Evolutionary conservation across 768 basidiomycete genomes (phyloP), one percentile per base, ranked within the genome.

Genomic region (Strobilomyces echinocephalus): DNA sequence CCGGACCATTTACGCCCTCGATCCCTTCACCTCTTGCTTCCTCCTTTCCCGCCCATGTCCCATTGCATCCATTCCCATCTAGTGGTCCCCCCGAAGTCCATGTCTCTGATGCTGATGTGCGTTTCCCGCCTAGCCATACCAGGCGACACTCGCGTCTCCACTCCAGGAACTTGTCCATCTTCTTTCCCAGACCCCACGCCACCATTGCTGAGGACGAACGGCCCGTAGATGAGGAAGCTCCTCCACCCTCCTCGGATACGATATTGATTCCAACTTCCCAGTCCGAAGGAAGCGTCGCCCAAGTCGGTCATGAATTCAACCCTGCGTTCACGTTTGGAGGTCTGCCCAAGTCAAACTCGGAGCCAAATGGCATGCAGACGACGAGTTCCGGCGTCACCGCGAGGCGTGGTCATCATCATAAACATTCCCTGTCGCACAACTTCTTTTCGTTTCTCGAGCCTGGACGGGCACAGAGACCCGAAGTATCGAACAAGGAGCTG

Each of bases 371-470:
- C 14, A 56, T 66, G 10, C 59, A 42, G 30, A 9, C 36, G 10
- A 65, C 63, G 5, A 16, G 44, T 54, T 38, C 58, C 34, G 51
- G 67, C 57, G 54, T 74, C 62, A 46, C 71, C 56, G 26, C 61
- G 56, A 59, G 61, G 65, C 66, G 87, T 38, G 91, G 90, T 0
- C 91, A 92, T 63, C 87, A 97, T 70, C 94, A 95, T 64, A 92
- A 93, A 69, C 94, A 95, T 69, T 95, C 92, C 0, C 70, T 94
- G 11, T 95, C 93, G 1, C 93, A 97, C 67, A 92, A 91, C 63
- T 94, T 97, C 71, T 95, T 95, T 72, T 93, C 92, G 0, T 97
- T 97, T 66, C 84, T 97, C 40, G 92, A 95, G 60, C 92, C 92
- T 1, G 84, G 83, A 8, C 59, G 54, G 42, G 39, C 18, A 10